phyloP scores from a whole-genome alignment of 1,284 basidiomycete species.

The Laetiporus sulphureus region DNA sequence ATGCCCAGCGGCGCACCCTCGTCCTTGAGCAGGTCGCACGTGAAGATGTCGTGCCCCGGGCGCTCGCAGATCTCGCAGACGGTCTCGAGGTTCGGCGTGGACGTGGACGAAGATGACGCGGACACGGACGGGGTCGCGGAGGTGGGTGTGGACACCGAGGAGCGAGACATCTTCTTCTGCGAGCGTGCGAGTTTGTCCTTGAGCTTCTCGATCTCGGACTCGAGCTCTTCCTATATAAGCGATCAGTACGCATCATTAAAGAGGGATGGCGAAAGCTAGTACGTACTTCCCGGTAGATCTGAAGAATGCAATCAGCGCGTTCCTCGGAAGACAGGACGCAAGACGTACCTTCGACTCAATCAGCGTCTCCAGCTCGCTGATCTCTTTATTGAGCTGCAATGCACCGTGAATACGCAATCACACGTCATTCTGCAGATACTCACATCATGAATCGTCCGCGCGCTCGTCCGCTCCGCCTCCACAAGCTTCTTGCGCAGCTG shows the following conservation, averaged over 20 bases:
- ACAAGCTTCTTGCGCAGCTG: conserved; percentile 60
- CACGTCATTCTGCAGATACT: conserved; percentile 17
- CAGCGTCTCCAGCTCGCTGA: conserved; percentile 82
- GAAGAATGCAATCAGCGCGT: not conserved
- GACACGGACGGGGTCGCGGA: not conserved
- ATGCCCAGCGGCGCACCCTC: conserved; percentile 19
- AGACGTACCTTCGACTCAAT: conserved; percentile 77
- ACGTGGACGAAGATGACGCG: not conserved
- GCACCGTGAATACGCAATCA: not conserved
- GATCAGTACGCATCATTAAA: conserved; percentile 2
- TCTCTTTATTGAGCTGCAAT: conserved; percentile 79
- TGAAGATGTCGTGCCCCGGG: conserved; percentile 78
- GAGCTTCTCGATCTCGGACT: conserved; percentile 73
- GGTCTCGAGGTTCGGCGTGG: conserved; percentile 16
- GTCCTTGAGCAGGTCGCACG: conserved; percentile 57
- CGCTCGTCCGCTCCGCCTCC: conserved; percentile 68
- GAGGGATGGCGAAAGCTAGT: conserved; percentile 1
- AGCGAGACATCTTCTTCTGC: conserved; percentile 55
- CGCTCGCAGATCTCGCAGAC: conserved; percentile 82
- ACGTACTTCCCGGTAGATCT: conserved; percentile 83
- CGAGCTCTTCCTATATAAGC: conserved; percentile 70
- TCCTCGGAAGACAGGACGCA: not conserved
- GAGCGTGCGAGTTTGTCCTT: conserved; percentile 58
- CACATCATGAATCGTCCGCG: conserved; percentile 67
- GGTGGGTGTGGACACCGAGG: conserved; percentile 30